Evolutionary conservation across 2,329 filamentous ascomycete genomes (phyloP), one percentile per base, ranked within the genome.

Genomic region (Cylindrodendrum hubeiense): DNA sequence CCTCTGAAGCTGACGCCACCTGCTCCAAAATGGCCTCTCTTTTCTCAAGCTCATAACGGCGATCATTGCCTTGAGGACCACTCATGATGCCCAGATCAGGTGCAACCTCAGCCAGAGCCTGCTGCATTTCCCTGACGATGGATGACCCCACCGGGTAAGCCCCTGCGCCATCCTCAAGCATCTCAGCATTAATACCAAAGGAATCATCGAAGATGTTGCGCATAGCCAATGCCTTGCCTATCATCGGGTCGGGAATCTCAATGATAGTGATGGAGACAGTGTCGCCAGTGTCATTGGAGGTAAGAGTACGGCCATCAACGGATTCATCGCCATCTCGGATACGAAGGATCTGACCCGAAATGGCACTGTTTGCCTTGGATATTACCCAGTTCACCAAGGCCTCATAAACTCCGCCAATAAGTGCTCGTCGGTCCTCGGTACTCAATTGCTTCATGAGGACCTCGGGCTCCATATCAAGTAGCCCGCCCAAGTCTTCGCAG

Each of bases 301-400:
- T 89, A 2, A 92, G 91, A 0, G 91, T 93, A 67, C 86, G 81
- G 7, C 87, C 93, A 58, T 91, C 91, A 22, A 86, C 86, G 0
- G 90, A 92, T 51, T 91, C 90, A 49, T 90, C 90, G 1, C 89
- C 88, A 39, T 91, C 88, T 54, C 86, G 86, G 60, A 90, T 88
- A 24, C 86, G 86, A 21, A 86, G 84, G 78, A 98, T 89, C 71
- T 98, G 93, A 4, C 85, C 85, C 1, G 89, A 86, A 74, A 99
- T 97, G 12, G 95, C 88, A 34, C 91, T 88, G 73, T 99, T 99
- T 60, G 95, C 95, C 77, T 95, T 96, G 62, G 86, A 83, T 66
- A 99, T 91, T 15, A 99, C 92, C 93, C 94, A 98, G 77, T 98
- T 96, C 0, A 99, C 94, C 26, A 98, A 84, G 15, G 95, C 91